Evolutionary conservation across 148 eudicot genomes (phyloP).

Genomic region (Nepenthes mirabilis): DNA sequence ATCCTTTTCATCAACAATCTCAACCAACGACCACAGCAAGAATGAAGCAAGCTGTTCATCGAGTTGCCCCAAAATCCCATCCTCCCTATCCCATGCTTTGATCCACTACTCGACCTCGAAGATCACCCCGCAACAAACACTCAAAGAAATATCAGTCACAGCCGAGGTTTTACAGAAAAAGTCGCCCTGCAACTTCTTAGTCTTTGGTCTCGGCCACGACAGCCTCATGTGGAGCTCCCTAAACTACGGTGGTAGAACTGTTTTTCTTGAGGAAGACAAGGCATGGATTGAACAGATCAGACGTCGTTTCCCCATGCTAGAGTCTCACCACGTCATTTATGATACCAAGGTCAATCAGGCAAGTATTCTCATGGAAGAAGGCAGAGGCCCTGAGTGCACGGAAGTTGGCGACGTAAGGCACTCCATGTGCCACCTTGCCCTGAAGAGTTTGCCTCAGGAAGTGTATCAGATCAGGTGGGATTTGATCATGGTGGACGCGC

Average conservation of each 20-base stretch:
- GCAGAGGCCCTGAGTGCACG: constrained; percentile 37
- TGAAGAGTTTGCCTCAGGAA: constrained; percentile 55
- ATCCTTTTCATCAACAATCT: background rate
- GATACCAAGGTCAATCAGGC: constrained; percentile 59
- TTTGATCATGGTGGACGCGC: constrained; percentile 97
- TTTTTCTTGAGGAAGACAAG: constrained; percentile 64
- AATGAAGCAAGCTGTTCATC: constrained; percentile 18
- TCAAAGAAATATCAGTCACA: constrained; percentile 55
- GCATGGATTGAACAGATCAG: constrained; percentile 57
- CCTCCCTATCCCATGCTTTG: constrained; percentile 35
- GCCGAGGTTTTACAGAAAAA: constrained; percentile 35
- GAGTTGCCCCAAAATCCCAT: constrained; percentile 46
- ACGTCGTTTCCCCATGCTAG: constrained; percentile 40
- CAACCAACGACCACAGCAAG: background rate
- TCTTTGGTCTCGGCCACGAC: constrained; percentile 79
- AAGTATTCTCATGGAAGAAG: constrained; percentile 25
- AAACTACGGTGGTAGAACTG: constrained; percentile 59
- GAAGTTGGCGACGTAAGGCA: constrained; percentile 35
- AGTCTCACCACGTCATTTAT: constrained; percentile 48
- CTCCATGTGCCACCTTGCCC: constrained; percentile 75
- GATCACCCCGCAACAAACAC: constrained; percentile 79
- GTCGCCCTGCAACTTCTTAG: constrained; percentile 75
- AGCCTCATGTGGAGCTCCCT: constrained; percentile 73
- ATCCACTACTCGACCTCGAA: constrained; percentile 75
- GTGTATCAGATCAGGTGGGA: constrained; percentile 79